phyloP scores from a whole-genome alignment of 2,329 filamentous ascomycete genomes.

The Penicillium capsulatum region DNA sequence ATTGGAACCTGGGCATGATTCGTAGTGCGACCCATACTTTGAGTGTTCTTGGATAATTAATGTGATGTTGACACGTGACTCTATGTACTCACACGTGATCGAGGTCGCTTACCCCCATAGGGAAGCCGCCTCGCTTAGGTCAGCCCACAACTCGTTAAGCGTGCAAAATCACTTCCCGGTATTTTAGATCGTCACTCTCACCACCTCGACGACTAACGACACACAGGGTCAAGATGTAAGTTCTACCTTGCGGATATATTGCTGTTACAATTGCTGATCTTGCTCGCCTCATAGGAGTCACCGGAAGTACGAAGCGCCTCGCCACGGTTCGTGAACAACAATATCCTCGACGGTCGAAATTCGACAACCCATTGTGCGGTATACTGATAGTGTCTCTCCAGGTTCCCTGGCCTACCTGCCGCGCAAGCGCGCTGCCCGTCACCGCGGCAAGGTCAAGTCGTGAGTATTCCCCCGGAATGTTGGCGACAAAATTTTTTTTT shows the following conservation, averaged over 20 bases:
- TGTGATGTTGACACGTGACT: no score
- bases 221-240: constrained; percentile 48
- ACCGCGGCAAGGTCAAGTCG: constrained; percentile 98
- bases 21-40: no score
- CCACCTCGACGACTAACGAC: constrained; percentile 46
- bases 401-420: constrained; percentile 79
- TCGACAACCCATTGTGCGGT: constrained; percentile 28
- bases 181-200: constrained; percentile 40
- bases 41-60: no score
- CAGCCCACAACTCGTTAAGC: constrained; percentile 42
- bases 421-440: constrained; percentile 86
- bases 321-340: constrained; percentile 85
- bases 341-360: constrained; percentile 49
- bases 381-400: constrained; percentile 35
- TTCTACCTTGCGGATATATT: constrained; percentile 14
- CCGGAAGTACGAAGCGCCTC: constrained; percentile 78
- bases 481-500: constrained; percentile 13
- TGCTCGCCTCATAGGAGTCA: constrained; percentile 45
- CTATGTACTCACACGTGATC: background rate
- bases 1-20: no score
- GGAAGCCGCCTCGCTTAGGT: constrained; percentile 36
- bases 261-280: constrained; percentile 26
- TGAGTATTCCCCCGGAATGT: constrained; percentile 48
- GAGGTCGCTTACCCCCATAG: constrained; percentile 13
- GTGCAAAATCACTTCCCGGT: constrained; percentile 37